Conservation (phyloP, 1,284 basidiomycete genomes). For the Moniliophthora roreri region DNA sequence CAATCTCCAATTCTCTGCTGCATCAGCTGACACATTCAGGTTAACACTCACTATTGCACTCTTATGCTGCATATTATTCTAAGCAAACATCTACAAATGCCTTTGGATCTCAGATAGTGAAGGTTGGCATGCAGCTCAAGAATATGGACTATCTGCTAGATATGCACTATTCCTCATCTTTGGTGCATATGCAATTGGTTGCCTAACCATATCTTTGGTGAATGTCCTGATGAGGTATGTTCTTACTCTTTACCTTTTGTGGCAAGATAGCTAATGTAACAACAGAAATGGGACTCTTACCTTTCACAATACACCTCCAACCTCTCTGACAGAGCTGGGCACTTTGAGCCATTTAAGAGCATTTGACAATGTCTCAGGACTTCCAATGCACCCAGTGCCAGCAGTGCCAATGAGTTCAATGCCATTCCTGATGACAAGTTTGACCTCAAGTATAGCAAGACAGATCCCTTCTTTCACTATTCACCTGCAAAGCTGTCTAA, state of each 20-base stretch:
- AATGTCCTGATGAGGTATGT: slow-evolving; percentile 66
- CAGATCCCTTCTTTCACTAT: not conserved
- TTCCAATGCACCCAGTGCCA: slow-evolving; percentile 5
- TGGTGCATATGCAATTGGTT: slow-evolving; percentile 56
- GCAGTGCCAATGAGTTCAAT: slow-evolving; percentile 16
- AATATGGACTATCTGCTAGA: slow-evolving; percentile 58
- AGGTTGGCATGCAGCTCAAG: slow-evolving; percentile 51
- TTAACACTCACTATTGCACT: slow-evolving; percentile 53
- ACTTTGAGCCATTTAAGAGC: slow-evolving; percentile 47
- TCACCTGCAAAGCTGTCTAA: slow-evolving; percentile 20
- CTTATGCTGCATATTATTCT: slow-evolving; percentile 47
- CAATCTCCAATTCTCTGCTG: slow-evolving; percentile 47
- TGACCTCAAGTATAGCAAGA: too few relatives aligned
- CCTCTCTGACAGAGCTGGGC: slow-evolving; percentile 46
- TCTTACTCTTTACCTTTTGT: slow-evolving; percentile 1
- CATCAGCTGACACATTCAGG: slow-evolving; percentile 59
- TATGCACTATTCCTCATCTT: slow-evolving; percentile 50
- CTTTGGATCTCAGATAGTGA: slow-evolving; percentile 48
- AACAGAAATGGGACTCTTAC: slow-evolving; percentile 68
- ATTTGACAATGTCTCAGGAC: slow-evolving; percentile 50
- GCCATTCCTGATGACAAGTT: slow-evolving; percentile 25
- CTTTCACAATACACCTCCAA: slow-evolving; percentile 57
- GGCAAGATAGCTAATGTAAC: too few relatives aligned
- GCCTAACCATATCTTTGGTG: slow-evolving; percentile 53
- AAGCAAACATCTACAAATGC: slow-evolving; percentile 63